Percentiles rank a stretch among this genome's conserved stretches.
Conservation (phyloP, 106 monocot species). For the Allium fistulosum region DNA sequence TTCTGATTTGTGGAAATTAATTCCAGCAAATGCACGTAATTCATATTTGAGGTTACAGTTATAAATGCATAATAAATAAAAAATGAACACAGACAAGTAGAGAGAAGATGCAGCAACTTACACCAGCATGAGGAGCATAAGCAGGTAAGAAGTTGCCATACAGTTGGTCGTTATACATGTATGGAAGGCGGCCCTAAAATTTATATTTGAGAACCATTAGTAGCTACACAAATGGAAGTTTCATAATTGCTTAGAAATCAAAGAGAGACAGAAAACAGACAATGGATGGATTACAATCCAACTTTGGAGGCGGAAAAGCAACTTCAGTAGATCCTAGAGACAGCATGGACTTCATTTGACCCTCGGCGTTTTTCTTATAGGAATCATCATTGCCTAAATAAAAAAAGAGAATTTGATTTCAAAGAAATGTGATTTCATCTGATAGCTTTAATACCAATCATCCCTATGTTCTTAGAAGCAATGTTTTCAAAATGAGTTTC, state of each 20-base stretch:
- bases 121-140: constrained; percentile 45
- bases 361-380: constrained; percentile 24
- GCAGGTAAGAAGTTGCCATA: constrained; percentile 33
- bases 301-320: constrained; percentile 21
- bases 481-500: neutral
- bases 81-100: too few relatives aligned
- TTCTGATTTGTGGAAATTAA: too few relatives aligned
- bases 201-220: neutral
- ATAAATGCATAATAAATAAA: too few relatives aligned
- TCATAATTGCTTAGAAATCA: too few relatives aligned
- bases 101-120: constrained; percentile 13
- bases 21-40: too few relatives aligned
- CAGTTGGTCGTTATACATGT: constrained; percentile 40
- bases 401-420: neutral
- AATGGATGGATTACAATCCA: constrained; percentile 49
- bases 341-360: constrained; percentile 20
- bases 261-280: constrained; percentile 29
- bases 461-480: neutral
- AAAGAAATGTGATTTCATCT: too few relatives aligned
- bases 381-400: constrained; percentile 21
- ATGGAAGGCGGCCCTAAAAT: constrained; percentile 42
- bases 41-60: too few relatives aligned
- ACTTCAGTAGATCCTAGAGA: constrained; percentile 39
- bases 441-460: neutral
- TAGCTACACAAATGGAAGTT: too few relatives aligned